Evolutionary conservation across 345 rosid genomes (phyloP).

Genomic region (Cardamine chenopodiifolia): DNA sequence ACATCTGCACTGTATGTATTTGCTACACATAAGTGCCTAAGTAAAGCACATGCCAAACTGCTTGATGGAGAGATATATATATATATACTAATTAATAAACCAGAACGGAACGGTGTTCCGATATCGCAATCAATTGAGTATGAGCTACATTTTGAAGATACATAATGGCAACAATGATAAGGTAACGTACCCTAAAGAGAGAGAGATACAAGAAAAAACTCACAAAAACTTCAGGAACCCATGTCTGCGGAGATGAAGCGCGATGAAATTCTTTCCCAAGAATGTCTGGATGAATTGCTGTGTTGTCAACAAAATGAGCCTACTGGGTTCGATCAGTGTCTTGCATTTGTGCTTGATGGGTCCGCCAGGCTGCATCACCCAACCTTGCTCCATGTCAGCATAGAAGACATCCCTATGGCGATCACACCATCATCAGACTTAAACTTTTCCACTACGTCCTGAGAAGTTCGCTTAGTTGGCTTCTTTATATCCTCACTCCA

Average conservation of each 20-base stretch:
- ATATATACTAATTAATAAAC: conserved; percentile 1
- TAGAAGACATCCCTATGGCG: conserved; percentile 88
- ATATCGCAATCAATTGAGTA: not conserved
- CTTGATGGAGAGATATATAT: conserved; percentile 1
- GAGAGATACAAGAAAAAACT: not conserved
- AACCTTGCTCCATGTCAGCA: conserved; percentile 70
- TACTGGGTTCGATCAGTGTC: conserved; percentile 85
- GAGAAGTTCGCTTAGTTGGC: conserved; percentile 57
- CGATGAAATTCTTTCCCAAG: conserved; percentile 72
- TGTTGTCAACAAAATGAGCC: conserved; percentile 71
- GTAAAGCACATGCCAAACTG: conserved; percentile 3
- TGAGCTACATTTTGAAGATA: conserved; percentile 4
- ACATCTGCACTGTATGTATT: not conserved
- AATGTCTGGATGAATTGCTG: conserved; percentile 91
- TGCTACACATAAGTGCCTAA: not conserved
- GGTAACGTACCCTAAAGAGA: not conserved
- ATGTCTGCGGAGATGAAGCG: conserved; percentile 91
- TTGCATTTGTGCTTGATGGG: conserved; percentile 84
- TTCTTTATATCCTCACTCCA: conserved; percentile 81
- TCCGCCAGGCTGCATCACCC: conserved; percentile 94
- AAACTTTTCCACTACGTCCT: conserved; percentile 66
- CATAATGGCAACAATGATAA: not conserved
- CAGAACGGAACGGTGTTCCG: not conserved
- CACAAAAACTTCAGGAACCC: conserved; percentile 95
- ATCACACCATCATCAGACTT: conserved; percentile 68